Evolutionary conservation across 2,329 filamentous ascomycete species (phyloP).

Genomic region (Penicillium frequentans): DNA sequence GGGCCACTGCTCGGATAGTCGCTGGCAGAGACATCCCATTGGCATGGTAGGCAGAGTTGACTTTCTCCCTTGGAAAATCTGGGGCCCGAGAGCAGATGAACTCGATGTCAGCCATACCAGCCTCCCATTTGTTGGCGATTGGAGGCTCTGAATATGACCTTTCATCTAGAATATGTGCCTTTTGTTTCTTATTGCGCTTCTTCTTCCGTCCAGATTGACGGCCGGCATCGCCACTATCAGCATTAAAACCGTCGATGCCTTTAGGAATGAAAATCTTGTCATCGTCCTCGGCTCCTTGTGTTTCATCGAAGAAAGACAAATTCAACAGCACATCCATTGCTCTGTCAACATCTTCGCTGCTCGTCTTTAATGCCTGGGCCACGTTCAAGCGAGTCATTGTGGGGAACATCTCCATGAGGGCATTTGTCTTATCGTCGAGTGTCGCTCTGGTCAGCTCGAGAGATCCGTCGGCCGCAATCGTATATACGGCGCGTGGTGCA

Average conservation of each 20-base stretch:
- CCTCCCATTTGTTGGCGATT: constrained; percentile 58
- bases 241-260: constrained; percentile 79
- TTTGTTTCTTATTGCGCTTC: constrained; percentile 33
- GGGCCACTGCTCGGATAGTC: constrained; percentile 58
- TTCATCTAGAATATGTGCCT: constrained; percentile 12
- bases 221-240: constrained; percentile 47
- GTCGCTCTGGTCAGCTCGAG: constrained; percentile 29
- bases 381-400: constrained; percentile 67
- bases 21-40: constrained; percentile 56
- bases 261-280: constrained; percentile 54
- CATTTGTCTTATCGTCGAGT: constrained; percentile 60
- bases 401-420: constrained; percentile 71
- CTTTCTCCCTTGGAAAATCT: constrained; percentile 46
- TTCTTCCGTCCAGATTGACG: constrained; percentile 44
- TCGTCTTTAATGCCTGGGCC: constrained; percentile 65
- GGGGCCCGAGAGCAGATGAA: constrained; percentile 57
- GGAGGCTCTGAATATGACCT: constrained; percentile 14
- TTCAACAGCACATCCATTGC: constrained; percentile 81
- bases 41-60: constrained; percentile 60
- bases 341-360: constrained; percentile 63
- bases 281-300: constrained; percentile 52
- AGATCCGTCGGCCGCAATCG: constrained; percentile 28
- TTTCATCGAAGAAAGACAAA: constrained; percentile 72
- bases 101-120: constrained; percentile 57
- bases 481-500: constrained; percentile 25